Percentiles rank a stretch among this genome's conserved stretches.
These are phyloP conservation scores for Lasiosphaeriaceae sp. DNA, from an alignment of 495 filamentous ascomycete species.

Conservation along the genomic window DNA sequence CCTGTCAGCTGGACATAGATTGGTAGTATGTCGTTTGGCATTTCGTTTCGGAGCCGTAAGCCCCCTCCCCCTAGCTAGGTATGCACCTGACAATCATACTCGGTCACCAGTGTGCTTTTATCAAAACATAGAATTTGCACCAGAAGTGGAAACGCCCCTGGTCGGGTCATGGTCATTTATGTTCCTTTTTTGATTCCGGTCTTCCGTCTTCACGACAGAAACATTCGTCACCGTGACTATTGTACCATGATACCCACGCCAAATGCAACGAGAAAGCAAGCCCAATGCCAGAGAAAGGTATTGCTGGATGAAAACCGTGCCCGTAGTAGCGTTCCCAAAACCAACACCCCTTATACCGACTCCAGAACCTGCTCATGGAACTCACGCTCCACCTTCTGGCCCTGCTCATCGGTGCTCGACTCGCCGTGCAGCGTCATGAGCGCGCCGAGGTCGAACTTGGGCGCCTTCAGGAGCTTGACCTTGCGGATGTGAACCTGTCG, in stretches of 20 bases:
- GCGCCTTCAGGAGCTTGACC: conserved; percentile 96
- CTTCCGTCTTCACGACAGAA: conserved; percentile 31
- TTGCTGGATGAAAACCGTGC: conserved; percentile 49
- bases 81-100: neutral
- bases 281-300: conserved; percentile 46
- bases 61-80: neutral
- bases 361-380: conserved; percentile 98
- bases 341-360: conserved; percentile 67
- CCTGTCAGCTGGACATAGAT: neutral
- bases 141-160: conserved; percentile 7
- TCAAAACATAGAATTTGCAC: conserved; percentile 6
- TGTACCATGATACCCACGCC: conserved; percentile 48
- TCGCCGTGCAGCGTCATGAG: conserved; percentile 95
- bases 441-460: conserved; percentile 98
- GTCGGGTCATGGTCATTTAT: conserved; percentile 28
- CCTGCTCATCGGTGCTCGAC: conserved; percentile 90
- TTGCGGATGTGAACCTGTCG: conserved; percentile 96
- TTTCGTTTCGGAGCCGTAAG: neutral
- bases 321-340: conserved; percentile 38
- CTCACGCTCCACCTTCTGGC: conserved; percentile 97
- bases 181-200: conserved; percentile 36
- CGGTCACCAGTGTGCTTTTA: neutral
- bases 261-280: conserved; percentile 54
- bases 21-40: too few relatives aligned
- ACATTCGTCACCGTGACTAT: conserved; percentile 45